Evolutionary conservation across 2,329 filamentous ascomycete genomes (phyloP).

Genomic region (Gliomastix tumulicola): DNA sequence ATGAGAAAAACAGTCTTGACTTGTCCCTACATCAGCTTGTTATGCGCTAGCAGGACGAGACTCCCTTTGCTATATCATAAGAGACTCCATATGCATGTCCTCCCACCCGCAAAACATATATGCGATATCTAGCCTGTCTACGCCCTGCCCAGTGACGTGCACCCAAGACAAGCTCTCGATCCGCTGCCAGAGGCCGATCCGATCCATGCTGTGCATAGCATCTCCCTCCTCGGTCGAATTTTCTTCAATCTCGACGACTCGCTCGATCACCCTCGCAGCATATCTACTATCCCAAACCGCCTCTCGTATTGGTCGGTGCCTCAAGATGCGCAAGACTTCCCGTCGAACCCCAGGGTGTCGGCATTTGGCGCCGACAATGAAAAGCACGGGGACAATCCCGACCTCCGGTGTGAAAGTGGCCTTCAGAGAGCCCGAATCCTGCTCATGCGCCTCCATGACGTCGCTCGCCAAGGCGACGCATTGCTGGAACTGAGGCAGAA

Average conservation of each 20-base stretch:
- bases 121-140: constrained; percentile 15
- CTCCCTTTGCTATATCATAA: no score
- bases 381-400: constrained; percentile 22
- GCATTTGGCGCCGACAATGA: constrained; percentile 25
- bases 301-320: constrained; percentile 16
- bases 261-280: constrained; percentile 19
- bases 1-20: no score
- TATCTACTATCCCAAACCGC: constrained; percentile 23
- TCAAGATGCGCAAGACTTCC: constrained; percentile 16
- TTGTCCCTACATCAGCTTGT: no score
- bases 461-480: constrained; percentile 14
- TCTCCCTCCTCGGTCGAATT: constrained; percentile 5
- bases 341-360: constrained; percentile 22
- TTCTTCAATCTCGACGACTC: constrained; percentile 27
- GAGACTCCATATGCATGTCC: constrained; percentile 12
- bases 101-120: constrained; percentile 20
- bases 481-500: constrained; percentile 18
- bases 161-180: constrained; percentile 18
- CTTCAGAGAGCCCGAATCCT: constrained; percentile 10
- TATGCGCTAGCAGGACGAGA: no score
- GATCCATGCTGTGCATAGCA: constrained; percentile 13
- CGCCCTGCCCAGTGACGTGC: constrained; percentile 7
- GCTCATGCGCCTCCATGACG: constrained; percentile 12
- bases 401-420: constrained; percentile 24
- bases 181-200: constrained; percentile 17